Conservation (phyloP, 352 stramenopile species). For the Phytophthora cryptogea region DNA sequence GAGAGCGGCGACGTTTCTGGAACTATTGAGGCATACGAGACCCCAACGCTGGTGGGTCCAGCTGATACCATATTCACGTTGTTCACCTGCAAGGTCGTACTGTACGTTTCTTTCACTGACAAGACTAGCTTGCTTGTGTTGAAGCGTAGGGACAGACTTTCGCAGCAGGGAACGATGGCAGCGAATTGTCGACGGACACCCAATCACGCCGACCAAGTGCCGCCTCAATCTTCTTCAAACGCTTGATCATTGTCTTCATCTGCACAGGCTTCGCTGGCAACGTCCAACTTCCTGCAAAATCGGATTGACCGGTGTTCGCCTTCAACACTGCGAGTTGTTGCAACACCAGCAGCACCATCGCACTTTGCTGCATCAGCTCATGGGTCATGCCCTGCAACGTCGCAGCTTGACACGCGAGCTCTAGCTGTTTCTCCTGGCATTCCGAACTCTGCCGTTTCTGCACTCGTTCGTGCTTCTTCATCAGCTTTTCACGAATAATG, state of each 20-base stretch:
- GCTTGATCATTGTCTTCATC: slow-evolving; percentile 50
- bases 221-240: slow-evolving; percentile 38
- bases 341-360: slow-evolving; percentile 52
- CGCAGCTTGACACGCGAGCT: slow-evolving; percentile 11
- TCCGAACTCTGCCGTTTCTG: slow-evolving; percentile 21
- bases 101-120: too few relatives aligned
- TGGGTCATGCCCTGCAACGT: slow-evolving; percentile 30
- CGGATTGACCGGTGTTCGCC: background rate
- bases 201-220: slow-evolving; percentile 26
- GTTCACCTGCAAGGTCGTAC: too few relatives aligned
- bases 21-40: too few relatives aligned
- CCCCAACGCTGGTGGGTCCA: too few relatives aligned
- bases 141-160: slow-evolving; percentile 17
- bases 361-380: slow-evolving; percentile 52
- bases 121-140: background rate
- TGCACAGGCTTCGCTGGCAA: slow-evolving; percentile 55
- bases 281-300: slow-evolving; percentile 12
- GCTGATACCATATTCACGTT: too few relatives aligned
- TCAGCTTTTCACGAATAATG: slow-evolving; percentile 65
- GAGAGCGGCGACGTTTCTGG: too few relatives aligned
- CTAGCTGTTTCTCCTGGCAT: slow-evolving; percentile 26
- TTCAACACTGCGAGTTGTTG: slow-evolving; percentile 44
- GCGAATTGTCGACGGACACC: background rate
- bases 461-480: slow-evolving; percentile 55
- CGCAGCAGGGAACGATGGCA: background rate